Evolutionary conservation across 2,329 filamentous ascomycete genomes (phyloP).

Genomic region (Fusarium graminum): DNA sequence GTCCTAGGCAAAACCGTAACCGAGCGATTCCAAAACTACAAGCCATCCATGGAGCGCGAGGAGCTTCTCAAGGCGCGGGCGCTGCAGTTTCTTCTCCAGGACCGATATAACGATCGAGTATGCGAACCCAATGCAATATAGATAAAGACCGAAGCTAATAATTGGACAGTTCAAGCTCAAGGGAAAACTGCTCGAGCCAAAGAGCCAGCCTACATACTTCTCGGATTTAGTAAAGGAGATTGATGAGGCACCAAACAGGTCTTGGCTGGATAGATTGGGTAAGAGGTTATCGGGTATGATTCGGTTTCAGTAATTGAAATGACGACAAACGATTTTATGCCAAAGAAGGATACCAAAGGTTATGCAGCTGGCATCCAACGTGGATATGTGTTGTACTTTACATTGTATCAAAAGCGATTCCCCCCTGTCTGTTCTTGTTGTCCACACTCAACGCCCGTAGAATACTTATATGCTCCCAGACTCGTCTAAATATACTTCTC

Average conservation of each 20-base stretch:
- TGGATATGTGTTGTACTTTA: slow-evolving; percentile 47
- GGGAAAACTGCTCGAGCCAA: slow-evolving; percentile 67
- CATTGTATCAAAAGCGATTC: slow-evolving; percentile 47
- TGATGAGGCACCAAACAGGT: slow-evolving; percentile 71
- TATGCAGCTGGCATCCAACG: slow-evolving; percentile 27
- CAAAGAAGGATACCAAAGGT: slow-evolving; percentile 39
- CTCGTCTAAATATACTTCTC: slow-evolving; percentile 78
- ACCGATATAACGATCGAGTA: slow-evolving; percentile 71
- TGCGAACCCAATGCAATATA: slow-evolving; percentile 29
- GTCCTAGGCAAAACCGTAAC: slow-evolving; percentile 59
- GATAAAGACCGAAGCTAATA: slow-evolving; percentile 21
- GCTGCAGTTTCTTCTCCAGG: slow-evolving; percentile 69
- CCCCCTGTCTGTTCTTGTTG: slow-evolving; percentile 16
- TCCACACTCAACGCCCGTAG: slow-evolving; percentile 33
- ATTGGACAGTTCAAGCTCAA: slow-evolving; percentile 55
- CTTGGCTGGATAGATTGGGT: slow-evolving; percentile 64
- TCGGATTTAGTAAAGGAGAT: slow-evolving; percentile 71
- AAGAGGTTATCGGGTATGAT: slow-evolving; percentile 72
- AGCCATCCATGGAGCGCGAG: slow-evolving; percentile 58
- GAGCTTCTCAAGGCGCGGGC: slow-evolving; percentile 71
- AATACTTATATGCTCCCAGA: background rate
- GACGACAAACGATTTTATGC: slow-evolving; percentile 24
- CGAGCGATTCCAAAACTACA: slow-evolving; percentile 53
- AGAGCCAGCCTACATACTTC: slow-evolving; percentile 75
- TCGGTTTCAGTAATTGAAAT: slow-evolving; percentile 62